These are phyloP conservation scores for Suillus placidus DNA, from an alignment of 768 basidiomycete genomes.

Conservation along the genomic window DNA sequence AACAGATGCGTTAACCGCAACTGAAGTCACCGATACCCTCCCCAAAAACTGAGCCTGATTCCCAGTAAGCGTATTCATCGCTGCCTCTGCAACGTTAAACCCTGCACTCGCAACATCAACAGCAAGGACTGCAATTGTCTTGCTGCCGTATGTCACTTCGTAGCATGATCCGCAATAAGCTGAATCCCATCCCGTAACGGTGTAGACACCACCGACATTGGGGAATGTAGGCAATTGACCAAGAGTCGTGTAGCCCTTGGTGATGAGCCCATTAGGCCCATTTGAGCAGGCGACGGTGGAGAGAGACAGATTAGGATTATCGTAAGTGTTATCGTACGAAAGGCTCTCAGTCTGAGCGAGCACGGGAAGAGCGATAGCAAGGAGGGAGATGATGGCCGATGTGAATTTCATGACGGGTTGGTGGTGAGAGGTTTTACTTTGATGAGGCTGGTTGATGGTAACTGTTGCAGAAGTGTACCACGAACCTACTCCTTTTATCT, in stretches of 20 bases:
- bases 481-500: conserved; percentile 19
- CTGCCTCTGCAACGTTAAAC: conserved; percentile 52
- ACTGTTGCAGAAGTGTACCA: not conserved
- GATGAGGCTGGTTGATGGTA: not conserved
- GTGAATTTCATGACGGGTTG: conserved; percentile 28
- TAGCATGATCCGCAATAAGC: conserved; percentile 38
- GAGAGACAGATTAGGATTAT: conserved; percentile 24
- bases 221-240: conserved; percentile 36
- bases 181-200: conserved; percentile 34
- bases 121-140: conserved; percentile 27
- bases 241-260: conserved; percentile 36
- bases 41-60: conserved; percentile 51
- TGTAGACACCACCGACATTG: conserved; percentile 36
- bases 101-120: conserved; percentile 33
- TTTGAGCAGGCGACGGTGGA: conserved; percentile 34
- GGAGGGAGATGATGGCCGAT: conserved; percentile 11
- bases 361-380: conserved; percentile 21
- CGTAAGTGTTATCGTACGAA: conserved; percentile 38
- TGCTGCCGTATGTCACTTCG: conserved; percentile 28
- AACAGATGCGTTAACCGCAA: conserved; percentile 44
- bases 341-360: conserved; percentile 22
- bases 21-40: conserved; percentile 46
- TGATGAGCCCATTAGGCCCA: conserved; percentile 34
- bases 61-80: conserved; percentile 59
- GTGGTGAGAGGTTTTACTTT: not conserved